Percentiles rank a stretch among this genome's conserved stretches.
These are phyloP conservation scores for Ogataea parapolymorpha DNA, from an alignment of 805 yeast genomes.

Conservation along the genomic window DNA sequence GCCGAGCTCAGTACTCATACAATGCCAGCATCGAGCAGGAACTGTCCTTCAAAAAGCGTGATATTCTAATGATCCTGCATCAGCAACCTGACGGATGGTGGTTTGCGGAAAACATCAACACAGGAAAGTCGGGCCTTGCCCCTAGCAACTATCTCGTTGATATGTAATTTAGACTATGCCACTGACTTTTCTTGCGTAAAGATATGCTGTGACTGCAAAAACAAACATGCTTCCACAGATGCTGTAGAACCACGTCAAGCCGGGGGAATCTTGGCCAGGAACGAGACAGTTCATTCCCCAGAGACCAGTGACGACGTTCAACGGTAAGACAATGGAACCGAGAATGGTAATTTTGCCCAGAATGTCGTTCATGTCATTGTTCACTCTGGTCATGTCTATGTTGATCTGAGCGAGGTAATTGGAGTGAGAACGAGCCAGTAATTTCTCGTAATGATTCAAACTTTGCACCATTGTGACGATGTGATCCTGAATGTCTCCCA, in stretches of 20 bases:
- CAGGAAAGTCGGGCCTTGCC: conserved; percentile 51
- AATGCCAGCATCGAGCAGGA: conserved; percentile 60
- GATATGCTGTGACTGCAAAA: conserved; percentile 45
- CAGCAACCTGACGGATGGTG: conserved; percentile 75
- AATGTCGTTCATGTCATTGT: conserved; percentile 95
- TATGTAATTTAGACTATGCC: conserved; percentile 28
- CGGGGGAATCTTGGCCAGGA: conserved; percentile 79
- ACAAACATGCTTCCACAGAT: conserved; percentile 44
- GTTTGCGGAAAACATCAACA: conserved; percentile 56
- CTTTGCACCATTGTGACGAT: conserved; percentile 96
- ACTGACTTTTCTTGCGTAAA: conserved; percentile 44
- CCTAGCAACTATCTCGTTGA: conserved; percentile 56
- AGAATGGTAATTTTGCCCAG: conserved; percentile 87
- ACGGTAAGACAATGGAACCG: conserved; percentile 93
- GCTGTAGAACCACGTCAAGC: conserved; percentile 63
- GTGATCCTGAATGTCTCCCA: conserved; percentile 98
- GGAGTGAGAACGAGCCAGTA: conserved; percentile 91
- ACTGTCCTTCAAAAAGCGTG: conserved; percentile 56
- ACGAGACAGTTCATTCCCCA: conserved; percentile 99
- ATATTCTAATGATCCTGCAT: conserved; percentile 47
- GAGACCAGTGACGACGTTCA: conserved; percentile 91
- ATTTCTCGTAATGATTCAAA: conserved; percentile 89
- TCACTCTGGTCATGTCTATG: conserved; percentile 95
- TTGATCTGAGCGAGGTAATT: conserved; percentile 95
- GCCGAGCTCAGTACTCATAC: conserved; percentile 56